Percentiles rank a stretch among this genome's conserved stretches.
Conservation (phyloP, 345 rosid genomes). For the Arabidopsis thaliana region TAIR10.1 NC_003076.8:18821501-18822000, state of each 20-base stretch:
- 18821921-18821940: slow-evolving; percentile 65
- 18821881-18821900: background rate
- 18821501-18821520: slow-evolving; percentile 80
- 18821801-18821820: slow-evolving; percentile 69
- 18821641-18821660: slow-evolving; percentile 26
- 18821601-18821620: slow-evolving; percentile 27
- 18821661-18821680: slow-evolving; percentile 13
- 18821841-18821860: slow-evolving; percentile 3
- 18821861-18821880: background rate
- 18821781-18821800: slow-evolving; percentile 81
- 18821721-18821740: slow-evolving; percentile 86
- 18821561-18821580: slow-evolving; percentile 73
- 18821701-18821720: slow-evolving; percentile 92
- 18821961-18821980: slow-evolving; percentile 77
- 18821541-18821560: slow-evolving; percentile 88
- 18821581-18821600: slow-evolving; percentile 95
- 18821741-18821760: slow-evolving; percentile 84
- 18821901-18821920: slow-evolving; percentile 11
- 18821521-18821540: slow-evolving; percentile 63
- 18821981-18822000: slow-evolving; percentile 67
- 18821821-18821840: slow-evolving; percentile 62
- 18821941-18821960: slow-evolving; percentile 66
- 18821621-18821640: slow-evolving; percentile 25
- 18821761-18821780: slow-evolving; percentile 93
- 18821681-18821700: slow-evolving; percentile 88